Percentiles rank a stretch among this genome's conserved stretches.
Evolutionary conservation across 2,329 filamentous ascomycete species (phyloP).

Genomic region (Penicillium fuscoglaucum): DNA sequence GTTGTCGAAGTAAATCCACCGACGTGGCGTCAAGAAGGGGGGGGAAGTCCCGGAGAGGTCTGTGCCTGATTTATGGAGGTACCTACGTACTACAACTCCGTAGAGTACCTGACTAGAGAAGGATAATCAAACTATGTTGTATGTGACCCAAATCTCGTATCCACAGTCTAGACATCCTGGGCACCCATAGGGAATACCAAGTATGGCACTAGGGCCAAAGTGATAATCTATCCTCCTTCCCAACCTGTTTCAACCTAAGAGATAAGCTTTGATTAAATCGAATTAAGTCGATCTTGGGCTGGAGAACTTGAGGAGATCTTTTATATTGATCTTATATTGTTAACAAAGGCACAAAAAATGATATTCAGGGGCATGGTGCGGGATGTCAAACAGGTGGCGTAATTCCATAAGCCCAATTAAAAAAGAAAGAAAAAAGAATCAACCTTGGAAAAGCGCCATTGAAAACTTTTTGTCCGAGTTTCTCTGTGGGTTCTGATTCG

Average conservation of each 20-base stretch:
- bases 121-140: background rate
- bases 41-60: background rate
- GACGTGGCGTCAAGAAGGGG: background rate
- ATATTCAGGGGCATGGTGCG: slow-evolving; percentile 5
- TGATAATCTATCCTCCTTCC: slow-evolving; percentile 7
- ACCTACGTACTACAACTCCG: background rate
- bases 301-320: background rate
- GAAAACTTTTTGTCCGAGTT: slow-evolving; percentile 3
- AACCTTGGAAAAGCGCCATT: background rate
- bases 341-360: background rate
- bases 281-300: background rate
- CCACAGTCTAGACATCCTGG: slow-evolving; percentile 1
- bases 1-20: background rate
- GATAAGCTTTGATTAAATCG: slow-evolving; percentile 5
- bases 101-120: background rate
- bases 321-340: background rate
- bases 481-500: slow-evolving; percentile 2
- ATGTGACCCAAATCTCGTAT: slow-evolving; percentile 4
- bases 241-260: background rate
- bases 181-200: background rate
- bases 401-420: background rate
- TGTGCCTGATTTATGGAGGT: background rate
- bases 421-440: background rate
- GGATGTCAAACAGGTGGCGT: slow-evolving; percentile 5
- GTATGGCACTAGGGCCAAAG: background rate